Conservation (phyloP, 2,329 filamentous ascomycete genomes). For the Orbilia ellipsospora region DNA sequence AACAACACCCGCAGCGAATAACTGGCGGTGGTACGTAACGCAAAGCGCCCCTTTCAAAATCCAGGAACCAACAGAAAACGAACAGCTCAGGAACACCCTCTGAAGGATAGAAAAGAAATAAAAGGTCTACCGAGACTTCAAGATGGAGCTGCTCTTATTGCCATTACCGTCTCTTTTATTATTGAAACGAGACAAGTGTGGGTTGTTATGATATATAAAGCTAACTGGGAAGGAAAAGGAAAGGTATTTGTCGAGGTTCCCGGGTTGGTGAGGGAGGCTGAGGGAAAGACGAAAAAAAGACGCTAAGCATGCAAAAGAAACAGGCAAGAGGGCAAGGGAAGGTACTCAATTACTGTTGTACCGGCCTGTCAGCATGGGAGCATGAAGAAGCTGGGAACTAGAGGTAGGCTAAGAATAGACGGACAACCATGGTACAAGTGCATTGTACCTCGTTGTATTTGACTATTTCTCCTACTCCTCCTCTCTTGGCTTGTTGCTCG, state of each 20-base stretch:
- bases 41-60: slow-evolving; percentile 35
- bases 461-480: slow-evolving; percentile 16
- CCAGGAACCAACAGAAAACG: not conserved
- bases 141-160: not conserved
- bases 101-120: not conserved
- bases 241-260: slow-evolving; percentile 39
- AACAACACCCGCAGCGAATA: slow-evolving; percentile 1
- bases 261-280: slow-evolving; percentile 32
- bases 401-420: slow-evolving; percentile 28
- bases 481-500: not conserved
- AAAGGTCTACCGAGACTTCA: not conserved
- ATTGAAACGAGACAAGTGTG: not conserved
- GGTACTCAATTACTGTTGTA: not conserved
- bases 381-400: not conserved
- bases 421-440: not conserved
- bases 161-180: not conserved
- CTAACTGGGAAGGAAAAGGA: no score
- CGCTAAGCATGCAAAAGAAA: slow-evolving; percentile 4
- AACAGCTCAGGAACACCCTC: not conserved
- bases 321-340: slow-evolving; percentile 12
- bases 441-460: not conserved
- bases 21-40: slow-evolving; percentile 7
- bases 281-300: slow-evolving; percentile 18
- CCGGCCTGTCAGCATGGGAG: slow-evolving; percentile 16
- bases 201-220: slow-evolving; percentile 1